Evolutionary conservation across 352 stramenopile genomes (phyloP), one percentile per base, ranked within the genome.

Genomic region (Pythium scleroteichum): DNA sequence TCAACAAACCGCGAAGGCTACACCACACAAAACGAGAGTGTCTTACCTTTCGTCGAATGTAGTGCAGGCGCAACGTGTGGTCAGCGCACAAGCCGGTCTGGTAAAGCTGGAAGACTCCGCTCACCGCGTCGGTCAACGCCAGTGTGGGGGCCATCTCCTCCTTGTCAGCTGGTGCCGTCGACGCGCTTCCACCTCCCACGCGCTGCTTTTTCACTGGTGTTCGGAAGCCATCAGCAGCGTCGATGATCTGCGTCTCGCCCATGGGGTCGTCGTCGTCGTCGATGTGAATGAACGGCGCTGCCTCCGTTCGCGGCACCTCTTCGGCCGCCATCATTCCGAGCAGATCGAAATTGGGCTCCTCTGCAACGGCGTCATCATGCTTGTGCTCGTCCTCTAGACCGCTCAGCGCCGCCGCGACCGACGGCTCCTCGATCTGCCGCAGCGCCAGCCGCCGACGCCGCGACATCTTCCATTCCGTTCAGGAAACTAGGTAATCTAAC

Each of bases 11-110:
- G n/a, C 23, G n/a, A 39, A 10, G 6, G n/a, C 3, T 4, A 16
- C 16, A 35, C 39, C n/a, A 17, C 8, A 44, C 23, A 29, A 42
- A 33, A 49, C 32, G 8, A 20, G n/a, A n/a, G n/a, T n/a, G n/a
- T 52, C 64, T 42, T 51, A 82, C 74, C 45, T 58, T 62, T 26
- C 68, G 72, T 17, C 82, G 68, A 12, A 85, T 71, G 53, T 73
- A 91, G 29, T 78, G 76, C 48, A 91, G 60, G 33, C 85, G 82
- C 33, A 91, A 67, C 27, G 77, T 72, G 41, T 89, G 82, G 16
- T 88, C 74, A 0, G 75, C 32, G 8, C 52, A 42, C 24, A 83
- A 46, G 4, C 82, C 82, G 53, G 76, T 59, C 47, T 91, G 82
- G 49, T 91, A 91, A n/a, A 91, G 69, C 24, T 73, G 69, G 55